Base-by-base conservation (phyloP, 192 early-diverging fungal genomes). In the Coemansia sp. region DNA sequence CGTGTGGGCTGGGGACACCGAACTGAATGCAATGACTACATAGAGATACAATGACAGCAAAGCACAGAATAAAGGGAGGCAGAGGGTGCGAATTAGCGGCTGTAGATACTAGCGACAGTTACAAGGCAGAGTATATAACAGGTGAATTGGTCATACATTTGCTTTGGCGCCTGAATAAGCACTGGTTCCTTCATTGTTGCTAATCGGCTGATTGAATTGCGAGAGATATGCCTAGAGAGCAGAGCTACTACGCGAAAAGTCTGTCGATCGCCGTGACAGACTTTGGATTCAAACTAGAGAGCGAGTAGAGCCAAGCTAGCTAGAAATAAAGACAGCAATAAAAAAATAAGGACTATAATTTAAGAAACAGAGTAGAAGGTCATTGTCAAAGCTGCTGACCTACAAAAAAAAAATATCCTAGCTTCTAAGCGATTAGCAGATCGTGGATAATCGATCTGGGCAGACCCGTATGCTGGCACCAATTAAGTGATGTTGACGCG, bases 11-110 rank as follows among this genome's bases (percentile, higher is more conserved):
- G 29, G 97, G 89, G 13, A 97, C 93, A 62, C 97, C 95, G 86
- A 99, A 99, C 79, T 97, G 92, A 70, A 99, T 95, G 68, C 92
- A 88, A 66, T 95, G 95, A 71, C 93, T 95, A 86, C 69, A 59
- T n/a, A 13, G 9, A 13, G 20, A 49, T 20, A 49, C 20, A 52
- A 24, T n/a, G n/a, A 18, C n/a, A n/a, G 29, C 18, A 38, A 46
- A 20, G 64, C 20, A 43, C 3, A 34, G 16, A 40, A 20, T 4
- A 22, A 12, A 62, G 3, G 29, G 20, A 24, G n/a, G 24, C 20
- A 54, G 24, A 0, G n/a, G 2, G 12, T 57, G 31, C 13, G 13
- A 47, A 29, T 54, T n/a, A 40, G 60, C 34, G 15, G 10, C 7
- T 52, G 10, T 24, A 11, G 49, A 52, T 8, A 11, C 6, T 24